Evolutionary conservation across 352 stramenopile genomes (phyloP), one percentile per base, ranked within the genome.

Genomic region (Pythium utonaiense): DNA sequence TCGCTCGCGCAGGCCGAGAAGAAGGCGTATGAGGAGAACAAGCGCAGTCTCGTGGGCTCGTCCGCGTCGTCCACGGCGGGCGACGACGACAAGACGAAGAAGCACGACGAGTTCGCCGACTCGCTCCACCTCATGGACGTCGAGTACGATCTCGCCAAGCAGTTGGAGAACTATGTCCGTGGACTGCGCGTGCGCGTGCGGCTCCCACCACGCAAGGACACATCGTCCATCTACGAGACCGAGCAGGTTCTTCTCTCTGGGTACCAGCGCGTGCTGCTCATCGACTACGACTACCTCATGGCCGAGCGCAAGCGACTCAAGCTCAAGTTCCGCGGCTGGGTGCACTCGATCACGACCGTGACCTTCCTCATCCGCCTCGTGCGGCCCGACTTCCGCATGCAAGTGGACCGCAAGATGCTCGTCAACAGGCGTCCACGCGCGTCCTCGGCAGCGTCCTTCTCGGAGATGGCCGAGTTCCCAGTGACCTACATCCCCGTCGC

Each of bases 131-230:
- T 83, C 25, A 74, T 73, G 50, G 75, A 89, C 42, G 79, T 87
- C 50, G 83, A 92, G 64, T 92, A 91, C 67, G 83, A 92, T 66
- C 21, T 92, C 24, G 69, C 66, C n/a, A 88, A 87, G 56, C 83
- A 92, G 40, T 14, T 83, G n/a, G 71, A 83, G 38, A 77, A 72
- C 54, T 91, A 86, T 58, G 55, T 83, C 14, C 75, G 71, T 10
- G 76, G 78, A 13, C 57, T 89, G 25, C 75, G 72, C 17, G 66
- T 90, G 40, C 77, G 72, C 40, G 78, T 93, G 27, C 77, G 78
- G 40, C 70, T 92, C 44, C 72, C 75, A 12, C 75, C 78, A 6
- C 50, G 64, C 12, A 75, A 78, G n/a, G 59, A 75, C 30, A 63
- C 49, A 0, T 56, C 70, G 9, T 73, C 63, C 2, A 40, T 62